phyloP scores from a whole-genome alignment of 225 moss, liverwort and hornwort species.

The Sphagnum contortum region DNA sequence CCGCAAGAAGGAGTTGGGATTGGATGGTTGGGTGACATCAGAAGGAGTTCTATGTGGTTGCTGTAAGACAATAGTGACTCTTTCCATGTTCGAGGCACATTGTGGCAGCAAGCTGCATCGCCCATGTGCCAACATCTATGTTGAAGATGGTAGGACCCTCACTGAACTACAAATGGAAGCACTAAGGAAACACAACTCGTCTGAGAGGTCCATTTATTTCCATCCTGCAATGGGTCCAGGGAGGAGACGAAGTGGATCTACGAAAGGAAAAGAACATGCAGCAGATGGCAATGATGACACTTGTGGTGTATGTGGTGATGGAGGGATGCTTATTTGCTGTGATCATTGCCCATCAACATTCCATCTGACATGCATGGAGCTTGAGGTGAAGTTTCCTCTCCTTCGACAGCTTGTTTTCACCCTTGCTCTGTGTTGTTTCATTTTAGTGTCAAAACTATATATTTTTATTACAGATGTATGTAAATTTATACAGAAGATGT shows the following conservation, averaged over 20 bases:
- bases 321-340: slow-evolving; percentile 81
- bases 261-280: slow-evolving; percentile 1
- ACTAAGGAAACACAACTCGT: slow-evolving; percentile 16
- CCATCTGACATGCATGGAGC: slow-evolving; percentile 67
- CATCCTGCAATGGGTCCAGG: no score
- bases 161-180: slow-evolving; percentile 73
- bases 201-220: no score
- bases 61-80: slow-evolving; percentile 60
- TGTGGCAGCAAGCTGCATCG: slow-evolving; percentile 92
- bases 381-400: slow-evolving; percentile 30
- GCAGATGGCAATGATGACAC: slow-evolving; percentile 8
- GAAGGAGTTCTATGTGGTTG: slow-evolving; percentile 81
- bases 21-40: slow-evolving; percentile 51
- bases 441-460: no score
- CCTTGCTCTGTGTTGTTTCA: no score
- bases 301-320: slow-evolving; percentile 90
- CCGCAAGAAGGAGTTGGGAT: slow-evolving; percentile 54
- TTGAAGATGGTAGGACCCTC: slow-evolving; percentile 64
- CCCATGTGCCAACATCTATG: slow-evolving; percentile 85
- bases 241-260: no score
- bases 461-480: no score
- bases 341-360: slow-evolving; percentile 96
- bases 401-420: no score
- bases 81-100: slow-evolving; percentile 85
- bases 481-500: no score